These are phyloP conservation scores for Zygoascus tannicola DNA, from an alignment of 805 yeast species.

Conservation along the genomic window DNA sequence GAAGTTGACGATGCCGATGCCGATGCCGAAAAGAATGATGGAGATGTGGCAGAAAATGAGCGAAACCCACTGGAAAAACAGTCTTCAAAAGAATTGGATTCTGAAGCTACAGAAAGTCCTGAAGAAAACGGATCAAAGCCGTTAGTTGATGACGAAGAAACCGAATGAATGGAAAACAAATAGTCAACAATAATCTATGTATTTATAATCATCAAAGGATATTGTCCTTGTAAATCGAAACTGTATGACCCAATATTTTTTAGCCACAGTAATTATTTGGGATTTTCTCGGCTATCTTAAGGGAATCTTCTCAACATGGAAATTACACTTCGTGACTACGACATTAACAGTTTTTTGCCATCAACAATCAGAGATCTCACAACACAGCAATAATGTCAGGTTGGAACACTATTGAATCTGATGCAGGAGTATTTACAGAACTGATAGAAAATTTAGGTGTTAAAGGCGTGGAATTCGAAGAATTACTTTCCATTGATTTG, in stretches of 20 bases:
- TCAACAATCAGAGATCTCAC: too few relatives aligned
- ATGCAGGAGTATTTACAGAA: constrained; percentile 58
- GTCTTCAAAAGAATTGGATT: not conserved
- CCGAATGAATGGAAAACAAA: not conserved
- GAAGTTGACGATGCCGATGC: constrained; percentile 38
- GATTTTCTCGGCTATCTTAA: too few relatives aligned
- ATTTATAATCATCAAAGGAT: too few relatives aligned
- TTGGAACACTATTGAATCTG: constrained; percentile 61
- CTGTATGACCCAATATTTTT: too few relatives aligned
- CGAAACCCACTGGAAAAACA: not conserved
- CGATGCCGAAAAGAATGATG: constrained; percentile 23
- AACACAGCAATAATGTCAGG: constrained; percentile 18
- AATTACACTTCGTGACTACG: too few relatives aligned
- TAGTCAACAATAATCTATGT: too few relatives aligned
- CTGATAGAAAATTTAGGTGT: constrained; percentile 49
- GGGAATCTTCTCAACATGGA: too few relatives aligned
- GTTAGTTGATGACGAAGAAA: not conserved
- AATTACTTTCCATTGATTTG: constrained; percentile 44
- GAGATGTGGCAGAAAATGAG: not conserved
- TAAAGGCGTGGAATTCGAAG: constrained; percentile 46
- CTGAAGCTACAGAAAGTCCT: not conserved
- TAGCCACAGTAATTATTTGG: too few relatives aligned
- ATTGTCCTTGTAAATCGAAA: too few relatives aligned
- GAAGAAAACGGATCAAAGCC: not conserved
- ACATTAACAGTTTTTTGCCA: too few relatives aligned